Conservation (phyloP, 257 asterid genomes). For the Craterostigma plantagineum region DNA sequence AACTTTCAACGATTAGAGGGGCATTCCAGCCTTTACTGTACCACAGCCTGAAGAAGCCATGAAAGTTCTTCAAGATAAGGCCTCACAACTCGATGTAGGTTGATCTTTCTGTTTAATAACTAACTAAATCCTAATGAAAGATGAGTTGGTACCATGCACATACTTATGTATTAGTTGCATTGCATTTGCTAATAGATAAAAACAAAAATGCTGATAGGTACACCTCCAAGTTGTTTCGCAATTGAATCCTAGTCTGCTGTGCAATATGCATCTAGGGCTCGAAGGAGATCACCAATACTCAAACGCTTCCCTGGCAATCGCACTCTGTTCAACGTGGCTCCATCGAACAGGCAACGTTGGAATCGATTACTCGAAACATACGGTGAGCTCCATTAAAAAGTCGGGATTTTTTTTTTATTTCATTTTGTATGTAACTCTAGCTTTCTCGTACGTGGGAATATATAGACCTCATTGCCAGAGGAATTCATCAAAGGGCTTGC, state of each 20-base stretch:
- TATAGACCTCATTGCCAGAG: conserved; percentile 79
- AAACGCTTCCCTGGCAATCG: conserved; percentile 92
- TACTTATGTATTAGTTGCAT: too few species aligned
- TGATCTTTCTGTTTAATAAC: not conserved
- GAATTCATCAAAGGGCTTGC: conserved; percentile 72
- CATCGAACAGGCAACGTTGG: conserved; percentile 71
- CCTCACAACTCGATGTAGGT: conserved; percentile 3
- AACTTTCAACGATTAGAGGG: not conserved
- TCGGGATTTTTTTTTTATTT: too few species aligned
- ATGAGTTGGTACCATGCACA: too few species aligned
- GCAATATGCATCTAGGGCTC: conserved; percentile 69
- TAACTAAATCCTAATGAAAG: too few species aligned
- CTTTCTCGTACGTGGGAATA: conserved; percentile 8
- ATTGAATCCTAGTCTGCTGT: conserved; percentile 45
- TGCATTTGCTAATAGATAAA: too few species aligned
- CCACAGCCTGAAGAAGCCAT: conserved; percentile 5
- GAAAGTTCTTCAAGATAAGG: conserved; percentile 1
- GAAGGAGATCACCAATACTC: conserved; percentile 89
- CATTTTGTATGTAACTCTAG: too few species aligned
- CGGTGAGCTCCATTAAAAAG: conserved; percentile 46
- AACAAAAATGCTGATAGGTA: conserved; percentile 36
- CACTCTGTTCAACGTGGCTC: conserved; percentile 93
- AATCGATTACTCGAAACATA: conserved; percentile 50
- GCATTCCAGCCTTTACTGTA: conserved; percentile 3
- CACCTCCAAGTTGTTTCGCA: conserved; percentile 70